Evolutionary conservation across 2,329 filamentous ascomycete species (phyloP), one percentile per base, ranked within the genome.

Genomic region (Penicillium janthinellum): DNA sequence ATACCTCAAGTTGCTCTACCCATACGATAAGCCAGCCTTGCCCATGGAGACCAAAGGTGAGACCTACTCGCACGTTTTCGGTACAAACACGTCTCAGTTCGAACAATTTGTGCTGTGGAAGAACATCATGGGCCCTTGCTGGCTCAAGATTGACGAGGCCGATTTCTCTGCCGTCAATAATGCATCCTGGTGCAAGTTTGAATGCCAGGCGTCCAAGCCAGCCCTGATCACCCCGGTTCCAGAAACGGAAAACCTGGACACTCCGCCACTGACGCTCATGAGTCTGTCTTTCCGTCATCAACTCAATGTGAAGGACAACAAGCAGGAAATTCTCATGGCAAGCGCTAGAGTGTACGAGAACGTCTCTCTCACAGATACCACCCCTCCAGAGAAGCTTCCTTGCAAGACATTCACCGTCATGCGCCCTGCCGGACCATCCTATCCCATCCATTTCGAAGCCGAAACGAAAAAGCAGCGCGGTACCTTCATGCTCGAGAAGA

Each of bases 101-200:
- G 95, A 99, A 77, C 95, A 99, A 69, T 99, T 99, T 72, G 95
- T 99, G 20, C 83, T 99, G 5, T 97, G 93, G 90, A 98, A 97
- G 79, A 96, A 96, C 72, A 91, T 99, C 68, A 99, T 97, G 94
- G 95, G 95, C 1, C 95, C 95, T 34, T 98, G 95, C 75, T 99
- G 95, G 95, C 84, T 99, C 48, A 93, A 89, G 72, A 95, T 99
- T 57, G 85, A 92, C 65, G 89, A 90, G 66, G 90, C 90, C 34
- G 88, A 97, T 74, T 97, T 96, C 73, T 84, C 85, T 17, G 83
- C 90, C 5, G 83, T 98, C 66, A 94, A 92, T 76, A 97, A 97
- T 69, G 90, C 92, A 11, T 99, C 95, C 0, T 95, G 96, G 85
- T 97, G 95, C 82, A 98, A 97, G 77, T 86, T 99, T 11, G 95